phyloP scores from a whole-genome alignment of 2,329 filamentous ascomycete genomes.

The Orbilia blumenaviensis region DNA sequence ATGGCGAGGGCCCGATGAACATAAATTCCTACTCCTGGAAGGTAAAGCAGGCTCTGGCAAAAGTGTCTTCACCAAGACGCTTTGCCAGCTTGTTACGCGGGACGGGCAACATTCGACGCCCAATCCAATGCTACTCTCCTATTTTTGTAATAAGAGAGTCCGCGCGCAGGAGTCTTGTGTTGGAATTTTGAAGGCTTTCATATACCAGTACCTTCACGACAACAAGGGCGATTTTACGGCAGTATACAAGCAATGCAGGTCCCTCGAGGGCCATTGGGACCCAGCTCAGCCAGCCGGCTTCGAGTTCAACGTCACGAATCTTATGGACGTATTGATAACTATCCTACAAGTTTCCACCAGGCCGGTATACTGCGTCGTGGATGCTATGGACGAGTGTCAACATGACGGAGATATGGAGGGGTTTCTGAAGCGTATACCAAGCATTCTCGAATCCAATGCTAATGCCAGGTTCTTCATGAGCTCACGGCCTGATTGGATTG shows the following conservation, averaged over 20 bases:
- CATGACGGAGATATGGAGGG: constrained; percentile 8
- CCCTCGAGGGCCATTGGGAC: constrained; percentile 2
- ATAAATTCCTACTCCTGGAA: constrained; percentile 13
- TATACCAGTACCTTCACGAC: constrained; percentile 12
- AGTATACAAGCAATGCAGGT: background rate
- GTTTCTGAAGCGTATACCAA: background rate
- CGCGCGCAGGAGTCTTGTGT: constrained; percentile 4
- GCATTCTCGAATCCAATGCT: background rate
- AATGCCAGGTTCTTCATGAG: constrained; percentile 19
- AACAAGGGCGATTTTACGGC: constrained; percentile 21
- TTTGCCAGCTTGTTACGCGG: background rate
- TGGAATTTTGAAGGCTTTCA: constrained; percentile 9
- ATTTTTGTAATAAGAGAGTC: constrained; percentile 32
- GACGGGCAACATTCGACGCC: background rate
- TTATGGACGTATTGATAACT: constrained; percentile 9
- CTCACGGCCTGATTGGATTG: constrained; percentile 17
- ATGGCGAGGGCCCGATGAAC: background rate
- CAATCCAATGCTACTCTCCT: background rate
- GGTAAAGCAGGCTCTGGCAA: constrained; percentile 30
- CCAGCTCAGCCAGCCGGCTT: background rate
- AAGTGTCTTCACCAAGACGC: constrained; percentile 29
- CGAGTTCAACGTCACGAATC: background rate
- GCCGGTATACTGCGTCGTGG: constrained; percentile 17
- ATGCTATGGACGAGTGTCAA: constrained; percentile 27
- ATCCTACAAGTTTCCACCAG: constrained; percentile 4